Percentiles rank a stretch among this genome's conserved stretches.
phyloP scores from a whole-genome alignment of 2,329 filamentous ascomycete species.

The Diaporthe velutina region DNA sequence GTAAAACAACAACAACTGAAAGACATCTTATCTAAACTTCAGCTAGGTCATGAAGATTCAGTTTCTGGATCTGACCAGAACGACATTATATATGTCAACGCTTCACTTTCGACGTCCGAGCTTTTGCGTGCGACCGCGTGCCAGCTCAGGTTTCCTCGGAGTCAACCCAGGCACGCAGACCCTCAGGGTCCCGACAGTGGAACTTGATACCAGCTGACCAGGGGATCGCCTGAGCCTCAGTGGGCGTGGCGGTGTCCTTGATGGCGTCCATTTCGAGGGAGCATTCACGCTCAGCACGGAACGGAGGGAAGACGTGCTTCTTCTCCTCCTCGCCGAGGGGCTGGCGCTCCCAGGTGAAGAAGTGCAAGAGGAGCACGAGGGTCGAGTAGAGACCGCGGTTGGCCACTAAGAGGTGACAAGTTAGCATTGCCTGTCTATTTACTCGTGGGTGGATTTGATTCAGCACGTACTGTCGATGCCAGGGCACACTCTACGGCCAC shows the following conservation, averaged over 20 bases:
- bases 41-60: neutral
- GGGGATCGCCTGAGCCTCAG: neutral
- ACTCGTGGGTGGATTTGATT: neutral
- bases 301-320: constrained; percentile 4
- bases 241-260: neutral
- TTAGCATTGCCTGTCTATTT: neutral
- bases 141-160: neutral
- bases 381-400: neutral
- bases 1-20: too few relatives aligned
- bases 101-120: too few relatives aligned
- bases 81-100: neutral
- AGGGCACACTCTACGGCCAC: neutral
- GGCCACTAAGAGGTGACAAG: neutral
- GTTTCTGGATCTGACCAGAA: too few relatives aligned
- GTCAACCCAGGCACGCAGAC: neutral
- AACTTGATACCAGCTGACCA: constrained; percentile 12
- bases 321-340: neutral
- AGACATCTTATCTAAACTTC: neutral
- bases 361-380: neutral
- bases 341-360: neutral
- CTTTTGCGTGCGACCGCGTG: neutral
- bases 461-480: neutral
- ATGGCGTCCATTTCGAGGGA: neutral
- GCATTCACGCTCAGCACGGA: constrained; percentile 6
- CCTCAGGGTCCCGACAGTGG: neutral